phyloP scores from a whole-genome alignment of 306 rosid species.

The Mimosa bimucronata region DNA sequence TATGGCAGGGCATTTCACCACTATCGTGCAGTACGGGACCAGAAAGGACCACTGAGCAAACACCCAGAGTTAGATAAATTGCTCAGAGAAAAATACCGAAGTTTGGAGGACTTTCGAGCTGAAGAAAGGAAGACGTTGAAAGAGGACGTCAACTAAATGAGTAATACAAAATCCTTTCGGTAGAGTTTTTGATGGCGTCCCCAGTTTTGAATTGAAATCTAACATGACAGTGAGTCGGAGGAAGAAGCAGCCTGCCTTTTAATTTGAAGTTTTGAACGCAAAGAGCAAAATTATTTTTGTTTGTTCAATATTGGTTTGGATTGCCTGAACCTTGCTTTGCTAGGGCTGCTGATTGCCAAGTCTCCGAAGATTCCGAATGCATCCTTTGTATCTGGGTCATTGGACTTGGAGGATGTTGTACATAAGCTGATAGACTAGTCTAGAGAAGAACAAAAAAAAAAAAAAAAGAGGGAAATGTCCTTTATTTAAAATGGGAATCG shows the following conservation, averaged over 20 bases:
- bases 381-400: conserved; percentile 54
- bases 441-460: conserved; percentile 19
- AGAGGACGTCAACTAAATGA: conserved; percentile 44
- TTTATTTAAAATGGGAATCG: conserved; percentile 21
- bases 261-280: conserved; percentile 42
- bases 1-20: conserved; percentile 97
- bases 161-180: conserved; percentile 37
- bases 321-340: conserved; percentile 44
- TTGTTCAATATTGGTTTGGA: conserved; percentile 47
- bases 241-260: conserved; percentile 51
- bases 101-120: conserved; percentile 84
- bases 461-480: not conserved
- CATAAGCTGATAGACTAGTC: conserved; percentile 54
- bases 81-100: conserved; percentile 77
- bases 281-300: conserved; percentile 53
- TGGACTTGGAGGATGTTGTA: conserved; percentile 63
- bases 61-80: conserved; percentile 76
- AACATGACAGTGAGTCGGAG: conserved; percentile 50
- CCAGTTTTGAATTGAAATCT: conserved; percentile 61
- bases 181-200: conserved; percentile 43
- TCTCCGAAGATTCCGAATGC: conserved; percentile 39
- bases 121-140: conserved; percentile 60
- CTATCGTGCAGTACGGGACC: conserved; percentile 58
- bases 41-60: conserved; percentile 59
- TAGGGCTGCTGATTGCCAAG: conserved; percentile 58